Conservation (phyloP, 2,329 filamentous ascomycete species). For the Huntiella abstrusa region DNA sequence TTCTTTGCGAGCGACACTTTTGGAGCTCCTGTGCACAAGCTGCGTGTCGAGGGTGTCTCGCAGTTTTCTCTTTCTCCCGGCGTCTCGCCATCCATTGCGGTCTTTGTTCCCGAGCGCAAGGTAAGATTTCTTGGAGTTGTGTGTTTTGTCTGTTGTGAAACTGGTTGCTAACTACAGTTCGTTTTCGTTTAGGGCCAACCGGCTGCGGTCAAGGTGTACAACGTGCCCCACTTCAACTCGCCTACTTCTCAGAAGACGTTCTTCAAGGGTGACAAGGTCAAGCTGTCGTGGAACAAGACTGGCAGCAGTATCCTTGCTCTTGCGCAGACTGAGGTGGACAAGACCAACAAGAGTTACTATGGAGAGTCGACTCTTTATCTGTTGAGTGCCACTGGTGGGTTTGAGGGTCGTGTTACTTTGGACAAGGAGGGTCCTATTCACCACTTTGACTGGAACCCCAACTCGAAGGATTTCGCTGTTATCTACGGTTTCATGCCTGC, state of each 20-base stretch:
- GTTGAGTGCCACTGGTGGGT: constrained; percentile 73
- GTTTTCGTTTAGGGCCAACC: constrained; percentile 53
- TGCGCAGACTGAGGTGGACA: constrained; percentile 94
- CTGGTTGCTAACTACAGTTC: not conserved
- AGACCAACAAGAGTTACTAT: constrained; percentile 97
- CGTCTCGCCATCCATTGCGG: constrained; percentile 76
- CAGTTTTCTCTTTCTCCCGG: constrained; percentile 84
- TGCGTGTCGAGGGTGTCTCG: constrained; percentile 74
- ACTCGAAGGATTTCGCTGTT: constrained; percentile 92
- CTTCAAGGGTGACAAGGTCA: constrained; percentile 97
- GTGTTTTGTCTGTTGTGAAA: constrained; percentile 11
- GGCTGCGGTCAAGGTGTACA: constrained; percentile 83
- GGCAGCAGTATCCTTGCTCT: constrained; percentile 86
- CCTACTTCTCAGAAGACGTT: constrained; percentile 95
- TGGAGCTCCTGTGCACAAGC: constrained; percentile 80
- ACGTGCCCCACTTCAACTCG: constrained; percentile 66
- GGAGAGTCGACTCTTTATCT: constrained; percentile 95
- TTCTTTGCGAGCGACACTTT: constrained; percentile 85
- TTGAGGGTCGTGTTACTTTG: constrained; percentile 77
- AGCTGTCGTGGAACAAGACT: constrained; percentile 90
- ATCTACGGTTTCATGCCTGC: constrained; percentile 98
- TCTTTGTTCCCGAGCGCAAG: constrained; percentile 92
- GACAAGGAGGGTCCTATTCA: constrained; percentile 98
- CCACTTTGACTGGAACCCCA: constrained; percentile 96
- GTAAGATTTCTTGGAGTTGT: constrained; percentile 25